phyloP scores from a whole-genome alignment of 805 yeast genomes.

The Geotrichum ghanense region DNA sequence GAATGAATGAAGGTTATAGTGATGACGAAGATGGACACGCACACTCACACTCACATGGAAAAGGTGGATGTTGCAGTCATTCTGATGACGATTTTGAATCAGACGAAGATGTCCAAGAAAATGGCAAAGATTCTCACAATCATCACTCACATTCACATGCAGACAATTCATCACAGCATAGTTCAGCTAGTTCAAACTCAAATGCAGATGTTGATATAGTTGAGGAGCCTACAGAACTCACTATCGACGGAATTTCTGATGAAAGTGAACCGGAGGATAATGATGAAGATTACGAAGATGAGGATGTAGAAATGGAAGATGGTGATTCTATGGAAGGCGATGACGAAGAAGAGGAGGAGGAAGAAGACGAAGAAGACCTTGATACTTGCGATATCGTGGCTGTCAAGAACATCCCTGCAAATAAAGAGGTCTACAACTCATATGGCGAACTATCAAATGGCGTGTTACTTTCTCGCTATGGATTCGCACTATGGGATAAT shows the following conservation, averaged over 20 bases:
- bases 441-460: constrained; percentile 69
- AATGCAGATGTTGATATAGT: background rate
- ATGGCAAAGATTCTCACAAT: constrained; percentile 10
- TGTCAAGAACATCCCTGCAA: constrained; percentile 12
- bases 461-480: constrained; percentile 61
- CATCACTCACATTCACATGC: too few species aligned
- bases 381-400: constrained; percentile 62
- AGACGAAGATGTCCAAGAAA: constrained; percentile 10
- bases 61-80: constrained; percentile 11
- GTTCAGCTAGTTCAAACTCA: too few species aligned
- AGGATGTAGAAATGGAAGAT: constrained; percentile 17
- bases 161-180: too few species aligned
- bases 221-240: background rate
- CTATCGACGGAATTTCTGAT: constrained; percentile 8
- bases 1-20: constrained; percentile 14
- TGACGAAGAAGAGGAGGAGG: constrained; percentile 17
- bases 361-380: constrained; percentile 16
- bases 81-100: constrained; percentile 10
- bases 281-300: constrained; percentile 21
- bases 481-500: constrained; percentile 52
- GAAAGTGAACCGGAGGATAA: constrained; percentile 14
- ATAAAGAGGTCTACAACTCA: constrained; percentile 61
- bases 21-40: constrained; percentile 10
- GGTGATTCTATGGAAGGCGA: constrained; percentile 6
- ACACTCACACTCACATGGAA: constrained; percentile 8